Evolutionary conservation across 2,329 filamentous ascomycete genomes (phyloP), one percentile per base, ranked within the genome.

Genomic region (Pyrenochaeta sp.): DNA sequence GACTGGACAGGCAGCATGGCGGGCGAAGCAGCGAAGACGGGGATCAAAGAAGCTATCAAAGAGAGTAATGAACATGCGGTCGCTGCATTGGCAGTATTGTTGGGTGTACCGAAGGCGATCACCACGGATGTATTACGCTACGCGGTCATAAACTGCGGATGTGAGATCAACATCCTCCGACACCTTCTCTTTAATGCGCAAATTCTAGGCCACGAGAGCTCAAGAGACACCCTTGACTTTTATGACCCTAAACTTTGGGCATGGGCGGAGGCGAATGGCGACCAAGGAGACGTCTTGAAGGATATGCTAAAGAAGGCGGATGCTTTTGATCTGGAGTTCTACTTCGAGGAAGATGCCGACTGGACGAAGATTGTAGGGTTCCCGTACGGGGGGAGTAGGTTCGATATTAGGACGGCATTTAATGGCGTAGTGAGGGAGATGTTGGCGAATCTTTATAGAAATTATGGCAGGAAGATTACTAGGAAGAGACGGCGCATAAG

Each of bases 171-270:
- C 40, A 67, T 72, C 19, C 22, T 77, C 5, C 62, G 73, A 5
- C 74, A 76, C 39, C 53, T 77, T 3, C 61, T 77, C 0, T 77
- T 72, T 67, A 77, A 76, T 27, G 72, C 72, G 6, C 73, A 76
- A 50, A 73, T 76, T 27, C 52, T 72, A 25, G 68, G 67, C 10
- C 47, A 46, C 19, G 54, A 59, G 5, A 48, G 58, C 3, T 50
- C 65, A 1, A 61, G 56, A 32, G 68, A 64, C 0, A 39, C 51
- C 1, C 56, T 77, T n/a, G 59, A 77, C 42, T 76, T 77, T 46
- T 62, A 73, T 43, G 74, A 77, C 52, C 69, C 73, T 7, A 61
- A 59, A 10, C 51, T 77, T 5, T 77, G 75, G 75, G 61, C 64
- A 25, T 77, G 73, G 72, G 70, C 72, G 12, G 71, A 74, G n/a